A percentile compares a stretch with the other conserved stretches of the same genome.
Evolutionary conservation across 2,329 filamentous ascomycete genomes (phyloP).

Genomic region (Cladosporium halotolerans): DNA sequence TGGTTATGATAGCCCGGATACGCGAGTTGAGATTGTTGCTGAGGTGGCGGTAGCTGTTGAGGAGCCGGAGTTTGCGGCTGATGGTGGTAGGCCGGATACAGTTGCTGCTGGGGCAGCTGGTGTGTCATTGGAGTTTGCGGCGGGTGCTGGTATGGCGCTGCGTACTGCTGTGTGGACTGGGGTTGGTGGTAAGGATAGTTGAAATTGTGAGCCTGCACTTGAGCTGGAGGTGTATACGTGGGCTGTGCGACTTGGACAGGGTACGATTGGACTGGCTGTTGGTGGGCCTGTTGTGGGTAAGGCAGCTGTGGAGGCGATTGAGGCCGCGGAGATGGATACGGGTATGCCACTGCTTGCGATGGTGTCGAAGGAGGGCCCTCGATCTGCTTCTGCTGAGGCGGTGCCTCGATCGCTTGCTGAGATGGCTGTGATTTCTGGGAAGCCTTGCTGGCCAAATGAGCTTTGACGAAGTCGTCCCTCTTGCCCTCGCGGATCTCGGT

Average conservation of each 20-base stretch:
- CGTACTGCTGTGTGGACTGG: not conserved
- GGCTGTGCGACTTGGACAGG: not conserved
- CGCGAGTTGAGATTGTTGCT: not conserved
- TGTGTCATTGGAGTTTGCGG: not conserved
- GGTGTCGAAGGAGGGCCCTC: not conserved
- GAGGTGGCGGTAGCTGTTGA: not conserved
- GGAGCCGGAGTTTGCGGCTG: not conserved
- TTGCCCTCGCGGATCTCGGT: constrained; percentile 2
- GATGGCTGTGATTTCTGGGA: not conserved
- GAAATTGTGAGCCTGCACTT: not conserved
- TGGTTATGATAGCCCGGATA: not conserved
- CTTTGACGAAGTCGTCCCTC: not conserved
- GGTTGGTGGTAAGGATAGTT: not conserved
- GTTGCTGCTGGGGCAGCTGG: not conserved
- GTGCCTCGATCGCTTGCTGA: not conserved
- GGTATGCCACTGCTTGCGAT: too few species aligned
- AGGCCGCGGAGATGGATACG: not conserved
- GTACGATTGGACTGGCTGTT: not conserved
- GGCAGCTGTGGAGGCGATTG: not conserved
- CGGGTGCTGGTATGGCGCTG: not conserved
- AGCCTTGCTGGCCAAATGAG: not conserved
- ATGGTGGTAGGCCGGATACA: not conserved
- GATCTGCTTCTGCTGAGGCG: not conserved
- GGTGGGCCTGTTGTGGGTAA: not conserved
- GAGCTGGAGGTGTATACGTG: not conserved